These are phyloP conservation scores for Pseudogymnoascus sp. DNA, from an alignment of 2,329 filamentous ascomycete genomes.

Conservation along the genomic window DNA sequence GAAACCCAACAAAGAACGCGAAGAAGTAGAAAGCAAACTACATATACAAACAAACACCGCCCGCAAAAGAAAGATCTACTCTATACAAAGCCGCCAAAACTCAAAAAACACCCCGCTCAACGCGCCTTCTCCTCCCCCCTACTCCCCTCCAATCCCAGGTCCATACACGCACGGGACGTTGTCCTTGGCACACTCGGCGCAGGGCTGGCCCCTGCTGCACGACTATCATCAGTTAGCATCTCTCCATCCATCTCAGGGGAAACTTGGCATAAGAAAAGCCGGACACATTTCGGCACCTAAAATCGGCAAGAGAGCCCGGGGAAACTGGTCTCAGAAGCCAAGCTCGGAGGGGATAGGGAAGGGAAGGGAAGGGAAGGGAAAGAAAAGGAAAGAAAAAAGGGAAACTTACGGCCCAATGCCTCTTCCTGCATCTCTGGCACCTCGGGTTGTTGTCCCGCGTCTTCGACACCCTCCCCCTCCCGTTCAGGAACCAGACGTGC, in stretches of 20 bases:
- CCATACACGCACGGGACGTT: neutral
- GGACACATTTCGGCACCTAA: neutral
- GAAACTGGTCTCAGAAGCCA: neutral
- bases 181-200: neutral
- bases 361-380: neutral
- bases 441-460: neutral
- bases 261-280: neutral
- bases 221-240: neutral
- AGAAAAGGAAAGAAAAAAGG: neutral
- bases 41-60: neutral
- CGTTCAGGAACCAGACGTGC: neutral
- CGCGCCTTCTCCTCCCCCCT: neutral
- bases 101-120: neutral
- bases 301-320: neutral
- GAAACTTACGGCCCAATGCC: neutral
- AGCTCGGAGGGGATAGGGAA: neutral
- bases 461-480: neutral
- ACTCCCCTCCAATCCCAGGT: neutral
- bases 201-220: neutral
- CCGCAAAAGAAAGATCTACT: neutral
- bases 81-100: neutral
- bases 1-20: neutral
- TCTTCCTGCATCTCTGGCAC: neutral
- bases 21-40: neutral
- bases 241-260: neutral